phyloP scores from a whole-genome alignment of 140 eudicot species.

The Cichorium intybus region DNA sequence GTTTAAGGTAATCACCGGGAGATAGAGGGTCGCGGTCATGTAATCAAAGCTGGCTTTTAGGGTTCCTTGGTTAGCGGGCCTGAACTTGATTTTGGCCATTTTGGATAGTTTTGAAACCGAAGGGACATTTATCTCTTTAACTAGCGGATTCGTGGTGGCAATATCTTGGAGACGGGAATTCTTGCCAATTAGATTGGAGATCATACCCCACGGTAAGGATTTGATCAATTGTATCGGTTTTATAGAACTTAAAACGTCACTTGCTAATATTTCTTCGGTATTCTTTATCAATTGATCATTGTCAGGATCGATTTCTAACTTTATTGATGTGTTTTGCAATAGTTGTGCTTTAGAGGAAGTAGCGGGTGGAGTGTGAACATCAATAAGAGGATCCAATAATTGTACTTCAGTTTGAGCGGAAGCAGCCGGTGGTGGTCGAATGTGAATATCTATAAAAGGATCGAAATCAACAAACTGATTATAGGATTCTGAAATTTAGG shows the following conservation, averaged over 20 bases:
- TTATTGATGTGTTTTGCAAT: background rate
- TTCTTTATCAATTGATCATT: background rate
- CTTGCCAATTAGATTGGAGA: background rate
- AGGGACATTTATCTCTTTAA: constrained; percentile 36
- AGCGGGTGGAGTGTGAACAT: background rate
- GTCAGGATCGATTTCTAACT: background rate
- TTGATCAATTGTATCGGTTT: constrained; percentile 3
- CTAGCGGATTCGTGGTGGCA: background rate
- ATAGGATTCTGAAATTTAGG: background rate
- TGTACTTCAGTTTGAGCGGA: no score
- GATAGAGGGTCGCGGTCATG: constrained; percentile 1
- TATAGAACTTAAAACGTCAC: background rate
- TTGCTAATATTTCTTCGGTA: background rate
- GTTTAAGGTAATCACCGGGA: constrained; percentile 26
- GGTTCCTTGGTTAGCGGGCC: constrained; percentile 5
- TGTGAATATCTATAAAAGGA: background rate
- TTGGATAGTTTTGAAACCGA: constrained; percentile 19
- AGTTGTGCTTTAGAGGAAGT: background rate
- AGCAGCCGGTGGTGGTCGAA: no score
- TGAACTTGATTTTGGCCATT: constrained; percentile 16
- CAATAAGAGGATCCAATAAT: no score
- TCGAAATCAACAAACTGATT: no score
- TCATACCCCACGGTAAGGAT: constrained; percentile 29
- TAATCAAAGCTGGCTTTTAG: constrained; percentile 10
- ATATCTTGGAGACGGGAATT: background rate